Conservation (phyloP, 768 basidiomycete species). For the Ephemerocybe angulata region DNA sequence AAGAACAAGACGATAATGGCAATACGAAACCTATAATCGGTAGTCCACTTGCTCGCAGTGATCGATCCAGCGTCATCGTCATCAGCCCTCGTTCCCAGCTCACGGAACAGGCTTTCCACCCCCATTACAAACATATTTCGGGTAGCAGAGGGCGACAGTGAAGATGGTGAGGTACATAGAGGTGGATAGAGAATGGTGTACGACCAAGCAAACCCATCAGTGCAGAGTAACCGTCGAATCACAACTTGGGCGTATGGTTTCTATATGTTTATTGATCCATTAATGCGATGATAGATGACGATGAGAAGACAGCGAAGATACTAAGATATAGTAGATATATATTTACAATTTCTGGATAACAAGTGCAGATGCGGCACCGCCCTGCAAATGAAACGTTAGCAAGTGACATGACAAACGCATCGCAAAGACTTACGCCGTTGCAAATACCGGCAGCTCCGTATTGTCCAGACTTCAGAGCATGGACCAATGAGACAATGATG, state of each 20-base stretch:
- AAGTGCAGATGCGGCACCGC: constrained; percentile 89
- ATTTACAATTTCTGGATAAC: constrained; percentile 81
- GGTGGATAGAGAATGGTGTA: no score
- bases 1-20: neutral
- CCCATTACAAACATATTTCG: no score
- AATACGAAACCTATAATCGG: neutral
- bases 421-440: constrained; percentile 81
- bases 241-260: no score
- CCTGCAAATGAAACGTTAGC: constrained; percentile 42
- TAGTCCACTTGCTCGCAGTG: no score
- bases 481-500: constrained; percentile 89
- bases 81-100: no score
- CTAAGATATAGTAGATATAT: neutral
- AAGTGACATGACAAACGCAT: constrained; percentile 2
- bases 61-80: no score
- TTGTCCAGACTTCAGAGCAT: constrained; percentile 87
- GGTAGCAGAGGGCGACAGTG: no score
- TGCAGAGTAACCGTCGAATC: no score
- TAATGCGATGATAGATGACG: neutral
- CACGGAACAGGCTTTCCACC: no score
- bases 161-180: no score
- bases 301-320: neutral
- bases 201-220: no score
- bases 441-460: constrained; percentile 96
- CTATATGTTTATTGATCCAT: neutral